Base-by-base conservation (phyloP, 768 basidiomycete species). In the Mycena sanguinolenta region DNA sequence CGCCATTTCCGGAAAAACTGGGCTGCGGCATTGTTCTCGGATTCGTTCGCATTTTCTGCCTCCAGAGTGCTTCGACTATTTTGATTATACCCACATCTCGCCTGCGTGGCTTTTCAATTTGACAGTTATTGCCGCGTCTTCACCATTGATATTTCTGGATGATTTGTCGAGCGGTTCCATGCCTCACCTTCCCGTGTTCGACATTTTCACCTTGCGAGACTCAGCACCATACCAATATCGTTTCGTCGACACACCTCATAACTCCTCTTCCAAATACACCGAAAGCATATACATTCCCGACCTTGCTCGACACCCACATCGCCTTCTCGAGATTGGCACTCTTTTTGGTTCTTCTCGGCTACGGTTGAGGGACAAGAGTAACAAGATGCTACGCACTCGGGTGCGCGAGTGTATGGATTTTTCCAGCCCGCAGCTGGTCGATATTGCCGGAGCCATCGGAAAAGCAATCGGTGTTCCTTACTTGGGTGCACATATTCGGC, bases 261-360 rank as follows among this genome's bases (percentile, higher is more conserved):
- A 81, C 50, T 44, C 63, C 17, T 75, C 80, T 4, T 73, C 75
- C 67, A 88, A 85, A 72, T 91, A 85, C 77, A 62, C 66, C 28
- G 78, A 84, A 63, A 77, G 80, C 49, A 76, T 90, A 38, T 80
- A 83, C 66, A 84, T 89, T 55, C 80, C 78, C 17, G 76, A 81
- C 1, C 82, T 90, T n/a, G 81, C 81, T 4, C 61, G 75, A 32
- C 77, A 81, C 25, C 74, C 75, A 5, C 81, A 88, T 66, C 87
- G 84, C 12, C 85, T 95, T 30, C 75, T 96, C 19, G 89, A 91
- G 65, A 75, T 95, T 17, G 94, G 94, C 12, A 90, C 91, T 0
- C 84, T 95, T 2, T 95, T 95, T 79, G 93, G 93, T 6, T 91
- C 92, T 1, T 89, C 90, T 2, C 87, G 95, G 12, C 80, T 95